phyloP scores from a whole-genome alignment of 345 rosid species.

The Syzygium grande region DNA sequence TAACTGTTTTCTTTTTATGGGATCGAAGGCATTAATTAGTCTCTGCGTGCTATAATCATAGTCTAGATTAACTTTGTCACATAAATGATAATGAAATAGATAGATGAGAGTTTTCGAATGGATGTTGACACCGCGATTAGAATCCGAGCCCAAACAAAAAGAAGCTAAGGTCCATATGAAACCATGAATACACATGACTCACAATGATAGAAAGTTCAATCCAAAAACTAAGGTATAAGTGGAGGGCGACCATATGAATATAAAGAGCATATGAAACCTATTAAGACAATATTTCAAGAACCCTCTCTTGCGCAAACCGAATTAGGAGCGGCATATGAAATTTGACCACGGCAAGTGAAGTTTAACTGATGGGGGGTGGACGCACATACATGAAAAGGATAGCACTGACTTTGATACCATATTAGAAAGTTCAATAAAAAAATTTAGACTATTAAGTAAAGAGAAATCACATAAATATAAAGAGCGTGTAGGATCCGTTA shows the following conservation, averaged over 20 bases:
- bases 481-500: accelerated
- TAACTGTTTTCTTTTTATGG: too few relatives aligned
- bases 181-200: background rate
- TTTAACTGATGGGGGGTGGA: background rate
- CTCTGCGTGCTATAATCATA: background rate
- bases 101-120: background rate
- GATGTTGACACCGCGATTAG: background rate
- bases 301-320: background rate
- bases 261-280: accelerated
- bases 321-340: background rate
- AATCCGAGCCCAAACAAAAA: background rate
- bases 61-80: background rate
- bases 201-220: background rate
- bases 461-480: accelerated
- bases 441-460: background rate
- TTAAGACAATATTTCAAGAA: background rate
- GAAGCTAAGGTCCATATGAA: background rate
- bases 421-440: background rate
- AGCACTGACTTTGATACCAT: background rate
- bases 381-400: background rate
- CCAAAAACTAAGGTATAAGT: background rate
- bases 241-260: accelerated
- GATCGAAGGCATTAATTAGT: background rate
- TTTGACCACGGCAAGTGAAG: background rate
- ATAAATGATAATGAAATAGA: background rate